Base-by-base conservation (phyloP, 2,329 filamentous ascomycete species). In the Biscogniauxia sp. region DNA sequence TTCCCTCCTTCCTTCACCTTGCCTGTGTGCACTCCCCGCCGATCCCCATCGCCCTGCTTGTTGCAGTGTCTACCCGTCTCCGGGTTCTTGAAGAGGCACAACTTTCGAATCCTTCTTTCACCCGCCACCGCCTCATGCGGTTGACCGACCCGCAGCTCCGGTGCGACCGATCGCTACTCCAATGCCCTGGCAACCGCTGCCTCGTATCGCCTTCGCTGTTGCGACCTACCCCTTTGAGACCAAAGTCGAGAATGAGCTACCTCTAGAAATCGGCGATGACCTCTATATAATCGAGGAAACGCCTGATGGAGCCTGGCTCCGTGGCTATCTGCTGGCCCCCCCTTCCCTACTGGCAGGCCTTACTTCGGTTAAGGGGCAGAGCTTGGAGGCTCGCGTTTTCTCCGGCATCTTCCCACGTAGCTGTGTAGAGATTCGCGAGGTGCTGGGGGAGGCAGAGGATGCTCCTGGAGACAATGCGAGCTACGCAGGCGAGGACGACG, bases 271-370 rank as follows among this genome's bases (percentile, higher is more conserved):
- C 66, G 95, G 95, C 75, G 95, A 99, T 84, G 95, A 99, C 78
- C 83, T 99, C 66, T 99, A 99, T 79, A 96, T 99, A 68, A 97
- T 99, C 73, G 94, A 98, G 78, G 92, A 98, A 78, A 96, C 94
- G 49, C 90, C 92, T 20, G 87, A 96, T 77, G 91, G 90, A 70
- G 86, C 92, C 74, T 99, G 95, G 96, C 90, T 94, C 77, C 89
- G 95, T 58, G 95, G 95, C 61, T 99, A 99, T 77, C 84, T 99
- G 62, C 90, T 99, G 68, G 93, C 95, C 65, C 94, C 95, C 56
- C 95, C 95, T 20, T 97, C 93, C 69, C 80, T 99, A 73, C 85
- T 99, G 61, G 92, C 95, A 19, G 95, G 94, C 54, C 80, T 99
- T 74, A 98, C 93, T 11, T 94, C 90, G 63, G 88, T 90, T 70